A percentile compares a stretch with the other conserved stretches of the same genome.
Conservation (phyloP, 805 yeast genomes). For the Kluyveromyces siamensis region DNA sequence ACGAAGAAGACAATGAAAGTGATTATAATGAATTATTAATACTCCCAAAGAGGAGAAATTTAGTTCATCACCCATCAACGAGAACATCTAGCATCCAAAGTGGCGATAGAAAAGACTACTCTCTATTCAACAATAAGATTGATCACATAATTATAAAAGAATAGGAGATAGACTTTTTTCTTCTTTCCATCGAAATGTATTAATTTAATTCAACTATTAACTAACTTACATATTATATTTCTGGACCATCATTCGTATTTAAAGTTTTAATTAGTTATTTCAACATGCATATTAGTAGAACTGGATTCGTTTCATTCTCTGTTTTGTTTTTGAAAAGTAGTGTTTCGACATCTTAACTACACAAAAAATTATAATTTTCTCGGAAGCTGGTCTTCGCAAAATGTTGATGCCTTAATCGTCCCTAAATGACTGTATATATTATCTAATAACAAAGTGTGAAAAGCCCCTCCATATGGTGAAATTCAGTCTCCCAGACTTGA, state of each 20-base stretch:
- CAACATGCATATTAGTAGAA: no score
- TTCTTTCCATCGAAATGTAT: neutral
- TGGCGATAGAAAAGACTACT: neutral
- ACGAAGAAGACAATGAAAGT: slow-evolving; percentile 3
- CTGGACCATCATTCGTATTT: no score
- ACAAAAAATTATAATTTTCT: no score
- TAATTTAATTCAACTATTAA: no score
- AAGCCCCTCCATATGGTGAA: neutral
- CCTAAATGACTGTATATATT: neutral
- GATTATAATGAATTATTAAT: slow-evolving; percentile 2
- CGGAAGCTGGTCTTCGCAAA: no score
- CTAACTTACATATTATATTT: no score
- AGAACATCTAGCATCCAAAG: neutral
- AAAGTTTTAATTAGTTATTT: no score
- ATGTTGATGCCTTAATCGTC: no score
- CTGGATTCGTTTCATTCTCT: no score
- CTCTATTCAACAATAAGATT: slow-evolving; percentile 2
- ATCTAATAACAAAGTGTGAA: neutral
- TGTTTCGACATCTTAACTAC: no score
- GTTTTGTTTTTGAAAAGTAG: no score
- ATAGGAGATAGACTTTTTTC: neutral
- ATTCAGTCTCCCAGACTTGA: neutral
- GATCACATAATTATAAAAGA: slow-evolving; percentile 2
- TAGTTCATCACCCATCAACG: slow-evolving; percentile 1
- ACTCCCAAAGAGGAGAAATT: neutral